phyloP scores from a whole-genome alignment of 441 rosid species.

The Gossypium schwendimanii region DNA sequence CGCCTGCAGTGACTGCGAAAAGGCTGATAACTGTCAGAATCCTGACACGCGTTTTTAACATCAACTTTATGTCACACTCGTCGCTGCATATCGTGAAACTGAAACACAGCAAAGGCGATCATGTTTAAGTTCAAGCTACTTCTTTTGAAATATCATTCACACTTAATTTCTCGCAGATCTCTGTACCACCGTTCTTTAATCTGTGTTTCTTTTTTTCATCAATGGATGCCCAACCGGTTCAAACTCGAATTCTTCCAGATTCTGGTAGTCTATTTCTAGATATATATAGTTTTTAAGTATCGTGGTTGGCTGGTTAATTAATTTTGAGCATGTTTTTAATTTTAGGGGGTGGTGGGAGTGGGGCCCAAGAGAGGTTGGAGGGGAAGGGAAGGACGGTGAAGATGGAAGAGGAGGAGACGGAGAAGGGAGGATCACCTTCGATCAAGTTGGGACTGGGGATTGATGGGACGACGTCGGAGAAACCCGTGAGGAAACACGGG shows the following conservation, averaged over 20 bases:
- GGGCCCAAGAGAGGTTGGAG: conserved; percentile 10
- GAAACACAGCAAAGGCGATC: not conserved
- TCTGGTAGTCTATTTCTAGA: conserved; percentile 9
- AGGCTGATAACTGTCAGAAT: conserved; percentile 31
- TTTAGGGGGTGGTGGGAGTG: conserved; percentile 15
- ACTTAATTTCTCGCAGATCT: not conserved
- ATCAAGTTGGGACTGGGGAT: conserved; percentile 30
- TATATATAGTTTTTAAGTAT: not conserved
- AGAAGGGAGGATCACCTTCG: conserved; percentile 24
- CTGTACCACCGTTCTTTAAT: not conserved
- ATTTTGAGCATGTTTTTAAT: not conserved
- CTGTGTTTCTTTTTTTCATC: not conserved
- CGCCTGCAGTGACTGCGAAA: conserved; percentile 18
- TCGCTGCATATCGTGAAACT: not conserved
- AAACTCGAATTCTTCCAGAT: conserved; percentile 8
- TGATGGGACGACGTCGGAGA: conserved; percentile 7
- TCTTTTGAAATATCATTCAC: not conserved
- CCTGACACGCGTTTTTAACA: conserved; percentile 22
- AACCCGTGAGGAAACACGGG: conserved; percentile 11
- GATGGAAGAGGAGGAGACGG: conserved; percentile 16
- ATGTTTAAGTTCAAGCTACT: not conserved
- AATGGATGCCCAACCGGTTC: conserved; percentile 22
- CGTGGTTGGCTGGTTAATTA: not conserved
- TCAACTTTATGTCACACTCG: conserved; percentile 16
- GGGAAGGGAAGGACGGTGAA: conserved; percentile 15